Evolutionary conservation across 1,139 yeast species (phyloP).

Genomic region (Ogataea hybrid): DNA sequence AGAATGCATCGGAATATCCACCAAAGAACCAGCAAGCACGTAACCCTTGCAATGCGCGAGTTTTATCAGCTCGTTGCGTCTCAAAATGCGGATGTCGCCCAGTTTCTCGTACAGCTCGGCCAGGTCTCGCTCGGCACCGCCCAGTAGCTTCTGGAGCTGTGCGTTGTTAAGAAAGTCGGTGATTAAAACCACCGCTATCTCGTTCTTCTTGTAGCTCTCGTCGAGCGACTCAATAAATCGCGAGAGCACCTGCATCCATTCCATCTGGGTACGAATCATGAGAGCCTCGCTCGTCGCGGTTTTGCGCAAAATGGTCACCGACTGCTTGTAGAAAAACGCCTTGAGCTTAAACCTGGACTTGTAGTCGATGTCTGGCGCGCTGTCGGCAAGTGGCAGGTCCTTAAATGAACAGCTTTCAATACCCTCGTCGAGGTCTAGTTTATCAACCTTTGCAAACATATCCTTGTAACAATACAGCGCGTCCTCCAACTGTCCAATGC

Average conservation of each 20-base stretch:
- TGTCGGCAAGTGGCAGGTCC: conserved; percentile 12
- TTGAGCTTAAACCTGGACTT: conserved; percentile 18
- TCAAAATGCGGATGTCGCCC: conserved; percentile 46
- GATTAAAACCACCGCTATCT: conserved; percentile 21
- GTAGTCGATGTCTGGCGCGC: background rate
- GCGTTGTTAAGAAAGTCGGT: conserved; percentile 20
- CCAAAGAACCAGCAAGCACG: conserved; percentile 41
- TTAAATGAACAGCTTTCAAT: conserved; percentile 5
- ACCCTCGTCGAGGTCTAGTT: conserved; percentile 13
- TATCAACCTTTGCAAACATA: conserved; percentile 15
- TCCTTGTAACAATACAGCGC: conserved; percentile 25
- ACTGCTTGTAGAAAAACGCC: conserved; percentile 20
- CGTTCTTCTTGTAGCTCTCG: conserved; percentile 23
- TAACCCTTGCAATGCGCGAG: conserved; percentile 39
- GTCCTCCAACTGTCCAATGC: conserved; percentile 27
- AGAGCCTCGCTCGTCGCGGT: conserved; percentile 13
- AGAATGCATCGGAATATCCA: conserved; percentile 32
- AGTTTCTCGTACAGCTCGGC: conserved; percentile 41
- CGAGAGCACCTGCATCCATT: conserved; percentile 19
- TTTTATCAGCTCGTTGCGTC: conserved; percentile 42
- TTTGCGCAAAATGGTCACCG: conserved; percentile 15
- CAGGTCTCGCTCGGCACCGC: conserved; percentile 15
- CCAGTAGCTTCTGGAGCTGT: conserved; percentile 13
- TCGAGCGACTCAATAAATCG: conserved; percentile 25
- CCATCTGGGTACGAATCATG: conserved; percentile 17